Percentiles rank a stretch among this genome's conserved stretches.
phyloP scores from a whole-genome alignment of 1,284 basidiomycete genomes.

The Neotropicomus parvogracilis region DNA sequence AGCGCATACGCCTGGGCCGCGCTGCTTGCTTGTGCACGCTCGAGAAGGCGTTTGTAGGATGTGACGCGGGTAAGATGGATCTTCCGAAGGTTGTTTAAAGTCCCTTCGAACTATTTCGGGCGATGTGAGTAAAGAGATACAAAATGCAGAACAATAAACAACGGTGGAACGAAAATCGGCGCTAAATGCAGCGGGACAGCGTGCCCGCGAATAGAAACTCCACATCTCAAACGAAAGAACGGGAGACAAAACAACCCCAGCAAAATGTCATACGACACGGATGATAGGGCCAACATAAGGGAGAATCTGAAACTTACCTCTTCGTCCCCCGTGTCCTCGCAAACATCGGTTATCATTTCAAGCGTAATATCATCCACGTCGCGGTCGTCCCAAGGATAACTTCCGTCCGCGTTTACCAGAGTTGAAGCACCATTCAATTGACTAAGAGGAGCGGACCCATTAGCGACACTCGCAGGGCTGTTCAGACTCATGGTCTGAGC shows the following conservation, averaged over 20 bases:
- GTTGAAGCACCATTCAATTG: conserved; percentile 26
- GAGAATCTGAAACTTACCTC: conserved; percentile 44
- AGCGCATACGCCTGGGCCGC: conserved; percentile 77
- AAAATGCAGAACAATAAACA: not conserved
- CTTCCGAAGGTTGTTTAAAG: conserved; percentile 51
- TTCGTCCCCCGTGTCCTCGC: conserved; percentile 65
- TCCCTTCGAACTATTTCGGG: conserved; percentile 49
- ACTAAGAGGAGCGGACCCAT: conserved; percentile 20
- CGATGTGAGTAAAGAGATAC: conserved; percentile 8
- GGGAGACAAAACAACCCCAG: not conserved
- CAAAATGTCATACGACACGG: not conserved
- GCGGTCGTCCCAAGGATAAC: conserved; percentile 30
- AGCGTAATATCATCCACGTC: conserved; percentile 42
- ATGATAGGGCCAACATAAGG: not conserved
- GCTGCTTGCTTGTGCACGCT: conserved; percentile 69
- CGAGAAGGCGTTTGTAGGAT: conserved; percentile 72
- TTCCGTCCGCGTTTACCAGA: conserved; percentile 22
- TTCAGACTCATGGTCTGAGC: conserved; percentile 16
- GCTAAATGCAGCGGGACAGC: no score
- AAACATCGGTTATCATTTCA: conserved; percentile 67
- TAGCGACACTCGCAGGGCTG: conserved; percentile 18
- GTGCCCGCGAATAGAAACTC: no score
- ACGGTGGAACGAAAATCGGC: not conserved
- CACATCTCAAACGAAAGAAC: not conserved
- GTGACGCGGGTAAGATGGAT: conserved; percentile 62